Conservation (phyloP, 2,329 filamentous ascomycete species). For the Ophiostoma ulmi region DNA sequence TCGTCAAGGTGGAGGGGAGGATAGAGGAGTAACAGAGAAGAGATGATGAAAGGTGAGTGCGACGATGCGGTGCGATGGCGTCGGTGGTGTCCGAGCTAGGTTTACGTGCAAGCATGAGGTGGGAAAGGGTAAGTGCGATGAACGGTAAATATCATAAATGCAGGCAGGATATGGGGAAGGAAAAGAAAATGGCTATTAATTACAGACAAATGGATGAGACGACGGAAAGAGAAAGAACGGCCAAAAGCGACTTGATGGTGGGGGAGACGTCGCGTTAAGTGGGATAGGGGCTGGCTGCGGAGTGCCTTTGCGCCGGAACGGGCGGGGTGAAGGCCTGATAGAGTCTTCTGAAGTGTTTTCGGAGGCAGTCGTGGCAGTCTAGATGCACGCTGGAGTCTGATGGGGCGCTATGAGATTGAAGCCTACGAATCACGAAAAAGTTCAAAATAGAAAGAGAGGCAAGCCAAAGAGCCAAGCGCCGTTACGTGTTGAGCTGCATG, state of each 20-base stretch:
- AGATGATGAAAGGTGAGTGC: background rate
- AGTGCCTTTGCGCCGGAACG: background rate
- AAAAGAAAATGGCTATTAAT: background rate
- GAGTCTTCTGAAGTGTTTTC: too few species aligned
- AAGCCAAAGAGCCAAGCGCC: background rate
- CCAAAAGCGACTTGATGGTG: background rate
- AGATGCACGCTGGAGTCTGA: background rate
- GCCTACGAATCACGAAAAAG: background rate
- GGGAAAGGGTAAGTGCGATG: background rate
- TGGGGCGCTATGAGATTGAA: background rate
- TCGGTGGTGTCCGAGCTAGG: background rate
- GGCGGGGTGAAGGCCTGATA: conserved; percentile 1
- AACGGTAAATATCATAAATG: background rate
- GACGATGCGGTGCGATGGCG: background rate
- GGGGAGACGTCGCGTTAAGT: background rate
- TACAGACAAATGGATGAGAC: background rate
- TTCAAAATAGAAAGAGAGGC: background rate
- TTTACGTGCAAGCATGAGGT: background rate
- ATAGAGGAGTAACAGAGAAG: background rate
- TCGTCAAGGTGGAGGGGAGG: background rate
- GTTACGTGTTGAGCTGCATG: background rate
- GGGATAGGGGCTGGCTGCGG: conserved; percentile 1
- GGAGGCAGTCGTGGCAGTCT: too few species aligned
- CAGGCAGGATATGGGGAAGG: background rate
- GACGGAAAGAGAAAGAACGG: background rate